Evolutionary conservation across 805 yeast genomes (phyloP).

Genomic region (Huiozyma sinensis): DNA sequence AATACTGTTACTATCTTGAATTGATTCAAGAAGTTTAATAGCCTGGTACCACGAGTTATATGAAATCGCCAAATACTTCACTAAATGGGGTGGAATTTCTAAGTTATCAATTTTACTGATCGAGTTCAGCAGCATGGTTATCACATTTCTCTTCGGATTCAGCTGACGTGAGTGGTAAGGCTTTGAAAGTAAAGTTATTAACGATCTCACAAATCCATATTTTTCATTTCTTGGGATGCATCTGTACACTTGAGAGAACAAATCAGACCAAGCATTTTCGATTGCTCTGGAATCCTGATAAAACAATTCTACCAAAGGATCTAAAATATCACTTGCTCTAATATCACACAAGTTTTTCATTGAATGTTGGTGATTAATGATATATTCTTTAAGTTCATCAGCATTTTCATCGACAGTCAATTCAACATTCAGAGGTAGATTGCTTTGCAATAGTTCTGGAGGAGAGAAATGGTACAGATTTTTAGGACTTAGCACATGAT

Average conservation of each 20-base stretch:
- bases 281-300: conserved; percentile 73
- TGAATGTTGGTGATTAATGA: conserved; percentile 25
- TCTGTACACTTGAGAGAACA: conserved; percentile 72
- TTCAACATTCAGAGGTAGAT: conserved; percentile 12
- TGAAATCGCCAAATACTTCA: conserved; percentile 77
- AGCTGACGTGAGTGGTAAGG: conserved; percentile 91
- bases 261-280: conserved; percentile 69
- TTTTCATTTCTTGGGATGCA: conserved; percentile 71
- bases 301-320: conserved; percentile 69
- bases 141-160: conserved; percentile 75
- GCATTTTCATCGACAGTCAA: conserved; percentile 4
- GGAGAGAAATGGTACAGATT: conserved; percentile 46
- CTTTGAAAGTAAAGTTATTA: conserved; percentile 70
- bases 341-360: conserved; percentile 27
- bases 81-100: conserved; percentile 87
- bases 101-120: conserved; percentile 60
- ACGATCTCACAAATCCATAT: conserved; percentile 70
- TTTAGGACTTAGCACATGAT: conserved; percentile 36
- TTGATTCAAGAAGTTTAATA: conserved; percentile 69
- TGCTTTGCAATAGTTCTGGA: conserved; percentile 11
- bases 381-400: conserved; percentile 22
- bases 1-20: conserved; percentile 44
- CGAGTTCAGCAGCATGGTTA: conserved; percentile 76
- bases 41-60: conserved; percentile 90
- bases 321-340: conserved; percentile 51